Evolutionary conservation across 495 filamentous ascomycete genomes (phyloP).

Genomic region (Xanthoparmelia taractica): DNA sequence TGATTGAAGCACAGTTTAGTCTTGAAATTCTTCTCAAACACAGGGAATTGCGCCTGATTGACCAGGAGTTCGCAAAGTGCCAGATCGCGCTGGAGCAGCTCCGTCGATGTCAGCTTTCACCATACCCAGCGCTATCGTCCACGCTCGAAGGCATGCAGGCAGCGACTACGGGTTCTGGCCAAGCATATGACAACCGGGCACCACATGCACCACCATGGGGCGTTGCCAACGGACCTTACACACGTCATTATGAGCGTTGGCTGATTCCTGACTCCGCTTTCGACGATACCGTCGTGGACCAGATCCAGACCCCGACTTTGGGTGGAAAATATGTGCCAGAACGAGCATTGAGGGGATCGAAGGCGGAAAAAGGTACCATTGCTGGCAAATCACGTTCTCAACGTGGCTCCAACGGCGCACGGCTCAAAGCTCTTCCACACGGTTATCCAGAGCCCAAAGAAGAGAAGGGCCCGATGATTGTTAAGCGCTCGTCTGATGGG

Average conservation of each 20-base stretch:
- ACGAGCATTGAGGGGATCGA: conserved; percentile 67
- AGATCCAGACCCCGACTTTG: conserved; percentile 26
- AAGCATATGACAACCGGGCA: conserved; percentile 50
- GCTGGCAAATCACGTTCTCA: conserved; percentile 56
- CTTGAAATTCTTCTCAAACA: conserved; percentile 92
- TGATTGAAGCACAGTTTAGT: conserved; percentile 76
- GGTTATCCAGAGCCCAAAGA: conserved; percentile 65
- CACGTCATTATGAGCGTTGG: conserved; percentile 90
- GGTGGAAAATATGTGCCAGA: conserved; percentile 44
- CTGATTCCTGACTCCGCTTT: conserved; percentile 82
- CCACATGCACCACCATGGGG: conserved; percentile 77
- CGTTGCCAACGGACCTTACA: conserved; percentile 83
- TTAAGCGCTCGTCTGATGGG: conserved; percentile 53
- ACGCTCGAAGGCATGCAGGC: conserved; percentile 54
- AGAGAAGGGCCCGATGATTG: conserved; percentile 51
- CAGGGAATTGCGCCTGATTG: conserved; percentile 83
- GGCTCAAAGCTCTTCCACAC: conserved; percentile 64
- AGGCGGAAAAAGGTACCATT: conserved; percentile 47
- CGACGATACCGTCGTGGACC: conserved; percentile 44
- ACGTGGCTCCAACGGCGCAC: conserved; percentile 50
- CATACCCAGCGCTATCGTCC: conserved; percentile 62
- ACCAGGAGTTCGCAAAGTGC: conserved; percentile 93
- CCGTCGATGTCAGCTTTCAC: conserved; percentile 81
- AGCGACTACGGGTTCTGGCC: conserved; percentile 63
- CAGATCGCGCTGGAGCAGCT: conserved; percentile 93